A percentile compares a stretch with the other conserved stretches of the same genome.
These are phyloP conservation scores for Metschnikowia noctiluminum DNA, from an alignment of 805 yeast species.

Conservation along the genomic window DNA sequence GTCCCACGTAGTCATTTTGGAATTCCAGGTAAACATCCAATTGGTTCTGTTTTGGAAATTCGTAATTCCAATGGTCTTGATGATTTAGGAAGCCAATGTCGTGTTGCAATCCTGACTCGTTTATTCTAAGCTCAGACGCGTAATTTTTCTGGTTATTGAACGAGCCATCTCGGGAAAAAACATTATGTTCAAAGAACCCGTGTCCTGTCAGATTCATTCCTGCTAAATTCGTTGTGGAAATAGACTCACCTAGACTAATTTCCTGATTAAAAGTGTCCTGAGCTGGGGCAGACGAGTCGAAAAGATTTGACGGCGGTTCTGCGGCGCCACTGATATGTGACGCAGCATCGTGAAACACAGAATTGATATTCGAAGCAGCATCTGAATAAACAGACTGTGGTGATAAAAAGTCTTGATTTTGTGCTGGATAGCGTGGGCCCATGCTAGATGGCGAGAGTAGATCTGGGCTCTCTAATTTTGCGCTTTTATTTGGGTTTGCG, in stretches of 20 bases:
- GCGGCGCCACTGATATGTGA: constrained; percentile 26
- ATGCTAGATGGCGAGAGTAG: constrained; percentile 18
- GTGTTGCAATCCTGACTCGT: neutral
- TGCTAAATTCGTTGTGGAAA: constrained; percentile 33
- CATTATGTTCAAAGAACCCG: neutral
- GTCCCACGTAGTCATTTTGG: neutral
- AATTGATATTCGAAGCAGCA: constrained; percentile 33
- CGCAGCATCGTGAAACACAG: constrained; percentile 36
- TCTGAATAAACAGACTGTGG: constrained; percentile 33
- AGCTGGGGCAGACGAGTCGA: constrained; percentile 4
- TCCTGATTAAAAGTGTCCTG: constrained; percentile 30
- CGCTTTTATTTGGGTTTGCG: constrained; percentile 13
- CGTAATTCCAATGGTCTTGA: constrained; percentile 1
- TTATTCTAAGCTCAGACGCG: neutral
- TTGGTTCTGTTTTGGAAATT: constrained; percentile 2
- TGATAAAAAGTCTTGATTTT: constrained; percentile 11
- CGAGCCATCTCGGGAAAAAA: neutral
- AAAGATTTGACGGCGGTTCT: constrained; percentile 3
- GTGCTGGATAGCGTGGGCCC: constrained; percentile 8
- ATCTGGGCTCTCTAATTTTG: constrained; percentile 13
- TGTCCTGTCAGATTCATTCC: constrained; percentile 2
- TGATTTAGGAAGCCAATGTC: neutral
- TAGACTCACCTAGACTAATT: constrained; percentile 38
- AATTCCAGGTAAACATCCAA: constrained; percentile 3
- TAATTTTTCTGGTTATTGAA: neutral